A percentile compares a stretch with the other conserved stretches of the same genome.
Conservation (phyloP, 176 grass and related monocot genomes). For the Zizania latifolia region DNA sequence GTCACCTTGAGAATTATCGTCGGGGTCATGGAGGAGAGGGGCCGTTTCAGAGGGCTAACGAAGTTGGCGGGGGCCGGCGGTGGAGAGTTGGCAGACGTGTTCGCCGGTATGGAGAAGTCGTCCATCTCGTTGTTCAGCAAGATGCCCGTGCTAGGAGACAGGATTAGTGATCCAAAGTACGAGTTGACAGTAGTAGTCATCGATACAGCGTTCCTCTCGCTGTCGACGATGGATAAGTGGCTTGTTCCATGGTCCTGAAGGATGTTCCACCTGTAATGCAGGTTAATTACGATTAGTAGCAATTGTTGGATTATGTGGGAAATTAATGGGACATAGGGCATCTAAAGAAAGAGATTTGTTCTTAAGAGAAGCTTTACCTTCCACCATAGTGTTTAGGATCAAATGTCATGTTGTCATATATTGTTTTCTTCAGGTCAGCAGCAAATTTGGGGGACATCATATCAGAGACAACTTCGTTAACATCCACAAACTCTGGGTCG, state of each 20-base stretch:
- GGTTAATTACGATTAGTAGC: not conserved
- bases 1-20: constrained; percentile 72
- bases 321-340: not conserved
- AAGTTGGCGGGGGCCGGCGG: constrained; percentile 78
- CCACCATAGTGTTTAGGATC: constrained; percentile 62
- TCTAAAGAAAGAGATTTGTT: not conserved
- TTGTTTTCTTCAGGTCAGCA: constrained; percentile 78
- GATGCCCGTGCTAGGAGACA: constrained; percentile 72
- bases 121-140: constrained; percentile 99
- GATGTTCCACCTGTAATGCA: constrained; percentile 77
- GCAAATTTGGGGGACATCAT: constrained; percentile 85
- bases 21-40: constrained; percentile 77
- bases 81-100: constrained; percentile 30
- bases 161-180: constrained; percentile 78
- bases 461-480: constrained; percentile 51
- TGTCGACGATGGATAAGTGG: constrained; percentile 70
- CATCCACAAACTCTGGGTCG: constrained; percentile 74
- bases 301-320: not conserved
- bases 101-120: constrained; percentile 77
- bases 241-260: constrained; percentile 82
- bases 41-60: constrained; percentile 70
- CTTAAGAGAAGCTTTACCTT: constrained; percentile 34
- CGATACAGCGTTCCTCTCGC: constrained; percentile 72
- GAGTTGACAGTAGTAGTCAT: constrained; percentile 78
- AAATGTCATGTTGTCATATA: constrained; percentile 81